Evolutionary conservation across 2,329 filamentous ascomycete genomes (phyloP).

Genomic region (Paraphoma sp.): DNA sequence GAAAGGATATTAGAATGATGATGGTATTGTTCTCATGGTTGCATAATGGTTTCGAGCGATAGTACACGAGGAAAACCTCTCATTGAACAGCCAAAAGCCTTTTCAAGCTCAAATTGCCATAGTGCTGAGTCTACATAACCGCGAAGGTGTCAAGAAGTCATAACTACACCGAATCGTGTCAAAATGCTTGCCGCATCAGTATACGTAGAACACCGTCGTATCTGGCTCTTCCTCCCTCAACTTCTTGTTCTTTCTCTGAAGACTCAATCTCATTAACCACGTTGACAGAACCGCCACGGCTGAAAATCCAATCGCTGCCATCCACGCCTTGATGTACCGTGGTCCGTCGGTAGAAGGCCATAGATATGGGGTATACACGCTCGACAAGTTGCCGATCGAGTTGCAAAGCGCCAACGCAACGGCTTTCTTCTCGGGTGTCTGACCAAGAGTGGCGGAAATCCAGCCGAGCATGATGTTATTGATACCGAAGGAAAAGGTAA

Average conservation of each 20-base stretch:
- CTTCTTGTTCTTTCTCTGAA: conserved; percentile 28
- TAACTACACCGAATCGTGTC: too few species aligned
- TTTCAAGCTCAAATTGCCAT: too few species aligned
- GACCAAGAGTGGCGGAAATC: conserved; percentile 46
- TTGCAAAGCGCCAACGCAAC: conserved; percentile 50
- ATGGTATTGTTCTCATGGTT: too few species aligned
- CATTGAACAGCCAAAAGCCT: too few species aligned
- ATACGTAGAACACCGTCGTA: conserved; percentile 28
- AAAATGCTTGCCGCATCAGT: conserved; percentile 5
- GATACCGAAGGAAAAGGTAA: conserved; percentile 38
- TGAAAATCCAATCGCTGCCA: conserved; percentile 19
- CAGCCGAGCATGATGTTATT: conserved; percentile 48
- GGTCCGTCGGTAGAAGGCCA: conserved; percentile 18
- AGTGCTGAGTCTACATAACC: too few species aligned
- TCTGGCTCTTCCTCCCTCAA: conserved; percentile 20
- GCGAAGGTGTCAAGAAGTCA: too few species aligned
- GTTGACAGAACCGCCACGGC: conserved; percentile 14
- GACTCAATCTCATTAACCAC: conserved; percentile 21
- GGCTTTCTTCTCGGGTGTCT: conserved; percentile 52
- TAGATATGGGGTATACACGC: conserved; percentile 38
- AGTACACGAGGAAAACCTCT: too few species aligned
- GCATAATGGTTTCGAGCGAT: too few species aligned
- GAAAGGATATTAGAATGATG: too few species aligned
- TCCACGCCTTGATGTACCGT: conserved; percentile 20
- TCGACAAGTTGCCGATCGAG: conserved; percentile 45